phyloP scores from a whole-genome alignment of 805 yeast species.

The Sugiyamaella chiloensis region DNA sequence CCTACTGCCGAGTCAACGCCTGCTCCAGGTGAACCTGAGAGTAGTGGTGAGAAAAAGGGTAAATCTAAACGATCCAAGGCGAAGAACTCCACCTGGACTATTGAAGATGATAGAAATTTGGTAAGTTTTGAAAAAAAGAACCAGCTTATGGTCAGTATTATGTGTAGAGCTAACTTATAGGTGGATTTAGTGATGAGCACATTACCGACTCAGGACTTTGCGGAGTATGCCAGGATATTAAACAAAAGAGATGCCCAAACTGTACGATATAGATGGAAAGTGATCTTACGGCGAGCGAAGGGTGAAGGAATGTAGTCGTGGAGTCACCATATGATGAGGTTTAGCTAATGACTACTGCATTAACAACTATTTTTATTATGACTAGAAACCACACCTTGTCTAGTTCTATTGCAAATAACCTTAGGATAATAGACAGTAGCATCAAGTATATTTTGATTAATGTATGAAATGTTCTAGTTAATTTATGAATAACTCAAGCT shows the following conservation, averaged over 20 bases:
- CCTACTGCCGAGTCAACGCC: slow-evolving; percentile 1
- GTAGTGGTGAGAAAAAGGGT: slow-evolving; percentile 11
- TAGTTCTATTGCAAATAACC: neutral
- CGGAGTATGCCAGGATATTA: slow-evolving; percentile 32
- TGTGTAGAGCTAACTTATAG: no score
- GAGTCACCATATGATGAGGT: neutral
- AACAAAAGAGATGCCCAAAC: slow-evolving; percentile 36
- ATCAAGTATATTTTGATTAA: no score
- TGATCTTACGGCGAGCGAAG: slow-evolving; percentile 32
- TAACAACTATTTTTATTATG: no score
- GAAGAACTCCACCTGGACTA: slow-evolving; percentile 34
- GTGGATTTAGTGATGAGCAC: slow-evolving; percentile 33
- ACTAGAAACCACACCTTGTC: neutral
- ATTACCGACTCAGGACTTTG: slow-evolving; percentile 34
- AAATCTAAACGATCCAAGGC: slow-evolving; percentile 30
- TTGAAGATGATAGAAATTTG: slow-evolving; percentile 32
- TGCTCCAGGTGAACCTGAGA: neutral
- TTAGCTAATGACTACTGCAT: slow-evolving; percentile 2
- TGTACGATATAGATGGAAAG: slow-evolving; percentile 36
- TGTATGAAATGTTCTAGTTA: no score
- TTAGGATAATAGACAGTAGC: no score
- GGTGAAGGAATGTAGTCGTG: slow-evolving; percentile 23
- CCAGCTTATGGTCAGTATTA: no score
- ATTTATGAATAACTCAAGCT: no score
- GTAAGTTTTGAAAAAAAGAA: slow-evolving; percentile 21